Percentiles rank a stretch among this genome's conserved stretches.
phyloP scores from a whole-genome alignment of 2,329 filamentous ascomycete genomes.

The Tolypocladium sp. region DNA sequence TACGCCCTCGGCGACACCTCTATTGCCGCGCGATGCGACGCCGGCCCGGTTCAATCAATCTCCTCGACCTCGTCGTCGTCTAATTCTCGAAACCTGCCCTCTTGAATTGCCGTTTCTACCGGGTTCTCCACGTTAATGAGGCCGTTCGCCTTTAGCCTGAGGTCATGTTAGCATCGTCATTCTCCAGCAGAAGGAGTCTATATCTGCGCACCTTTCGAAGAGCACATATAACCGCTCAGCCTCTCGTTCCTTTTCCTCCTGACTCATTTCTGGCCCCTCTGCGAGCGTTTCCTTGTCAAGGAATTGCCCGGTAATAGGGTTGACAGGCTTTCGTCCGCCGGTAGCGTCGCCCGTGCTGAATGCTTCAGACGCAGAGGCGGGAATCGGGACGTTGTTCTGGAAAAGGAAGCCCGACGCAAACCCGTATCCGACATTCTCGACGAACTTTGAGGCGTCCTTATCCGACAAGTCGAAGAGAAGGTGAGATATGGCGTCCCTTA shows the following conservation, averaged over 20 bases:
- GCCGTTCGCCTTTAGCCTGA: slow-evolving; percentile 60
- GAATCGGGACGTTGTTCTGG: slow-evolving; percentile 72
- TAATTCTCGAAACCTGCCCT: slow-evolving; percentile 64
- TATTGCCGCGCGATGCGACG: background rate
- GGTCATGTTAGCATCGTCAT: slow-evolving; percentile 8
- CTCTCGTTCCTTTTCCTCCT: slow-evolving; percentile 86
- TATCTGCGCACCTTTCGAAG: slow-evolving; percentile 60
- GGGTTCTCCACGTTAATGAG: slow-evolving; percentile 73
- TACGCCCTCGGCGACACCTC: background rate
- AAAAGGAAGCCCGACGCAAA: slow-evolving; percentile 87
- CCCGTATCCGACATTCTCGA: slow-evolving; percentile 89
- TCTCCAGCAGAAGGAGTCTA: too few species aligned
- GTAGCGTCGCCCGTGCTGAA: slow-evolving; percentile 18
- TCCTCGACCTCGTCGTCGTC: slow-evolving; percentile 41
- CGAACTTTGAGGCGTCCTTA: slow-evolving; percentile 68
- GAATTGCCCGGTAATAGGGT: slow-evolving; percentile 82
- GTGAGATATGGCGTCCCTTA: slow-evolving; percentile 66
- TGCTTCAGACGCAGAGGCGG: slow-evolving; percentile 51
- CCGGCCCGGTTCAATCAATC: slow-evolving; percentile 18
- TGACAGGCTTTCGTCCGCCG: slow-evolving; percentile 41
- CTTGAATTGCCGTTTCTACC: slow-evolving; percentile 57
- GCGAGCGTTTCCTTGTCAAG: slow-evolving; percentile 56
- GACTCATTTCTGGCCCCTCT: slow-evolving; percentile 65
- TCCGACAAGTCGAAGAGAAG: slow-evolving; percentile 83
- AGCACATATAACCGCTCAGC: slow-evolving; percentile 83